phyloP scores from a whole-genome alignment of 345 rosid genomes.

The Aquilaria yunnanensis region DNA sequence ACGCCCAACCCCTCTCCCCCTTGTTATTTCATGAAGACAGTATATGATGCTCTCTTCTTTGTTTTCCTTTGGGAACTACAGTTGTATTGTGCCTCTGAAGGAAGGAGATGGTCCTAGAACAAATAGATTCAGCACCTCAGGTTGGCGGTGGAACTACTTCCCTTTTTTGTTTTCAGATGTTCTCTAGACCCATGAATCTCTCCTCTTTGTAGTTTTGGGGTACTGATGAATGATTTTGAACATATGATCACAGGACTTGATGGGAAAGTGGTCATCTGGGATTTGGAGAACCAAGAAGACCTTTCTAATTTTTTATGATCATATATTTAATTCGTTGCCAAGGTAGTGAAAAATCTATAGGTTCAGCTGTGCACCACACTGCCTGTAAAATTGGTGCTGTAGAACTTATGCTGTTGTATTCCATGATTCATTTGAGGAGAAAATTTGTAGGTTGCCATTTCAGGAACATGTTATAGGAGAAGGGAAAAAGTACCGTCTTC shows the following conservation, averaged over 20 bases:
- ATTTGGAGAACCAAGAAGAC: slow-evolving; percentile 63
- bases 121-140: slow-evolving; percentile 93
- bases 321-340: too few relatives aligned
- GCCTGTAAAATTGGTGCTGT: too few relatives aligned
- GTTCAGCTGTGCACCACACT: too few relatives aligned
- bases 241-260: slow-evolving; percentile 56
- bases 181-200: not conserved
- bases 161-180: not conserved
- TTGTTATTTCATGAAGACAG: not conserved
- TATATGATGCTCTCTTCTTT: not conserved
- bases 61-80: slow-evolving; percentile 28
- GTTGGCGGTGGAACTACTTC: slow-evolving; percentile 26
- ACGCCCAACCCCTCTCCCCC: not conserved
- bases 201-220: not conserved
- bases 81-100: slow-evolving; percentile 56
- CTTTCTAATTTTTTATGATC: slow-evolving; percentile 31
- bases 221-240: not conserved
- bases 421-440: too few relatives aligned
- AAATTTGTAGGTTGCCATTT: too few relatives aligned
- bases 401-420: too few relatives aligned
- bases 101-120: slow-evolving; percentile 35
- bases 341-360: too few relatives aligned
- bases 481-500: too few relatives aligned
- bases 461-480: too few relatives aligned
- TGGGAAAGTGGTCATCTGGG: slow-evolving; percentile 86